A percentile compares a stretch with the other conserved stretches of the same genome.
Evolutionary conservation across 148 eudicot species (phyloP).

Genomic region (Rhododendron williamsianum): DNA sequence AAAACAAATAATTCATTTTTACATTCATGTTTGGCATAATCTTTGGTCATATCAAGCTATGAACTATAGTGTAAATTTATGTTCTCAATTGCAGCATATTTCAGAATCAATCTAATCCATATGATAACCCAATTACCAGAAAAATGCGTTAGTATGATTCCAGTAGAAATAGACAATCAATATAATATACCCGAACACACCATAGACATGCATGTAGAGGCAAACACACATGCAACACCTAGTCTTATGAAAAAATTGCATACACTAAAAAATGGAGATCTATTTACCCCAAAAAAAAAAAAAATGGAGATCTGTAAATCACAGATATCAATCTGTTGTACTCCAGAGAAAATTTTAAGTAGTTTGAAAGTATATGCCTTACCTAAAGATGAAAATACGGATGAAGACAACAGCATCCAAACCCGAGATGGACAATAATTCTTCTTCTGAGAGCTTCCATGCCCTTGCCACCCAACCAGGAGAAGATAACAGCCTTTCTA

Average conservation of each 20-base stretch:
- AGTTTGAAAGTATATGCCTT: not conserved
- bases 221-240: not conserved
- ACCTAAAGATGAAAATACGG: slow-evolving; percentile 70
- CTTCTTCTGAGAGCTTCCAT: slow-evolving; percentile 73
- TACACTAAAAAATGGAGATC: not conserved
- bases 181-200: not conserved
- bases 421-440: slow-evolving; percentile 55
- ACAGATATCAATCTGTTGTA: not conserved
- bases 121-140: not conserved
- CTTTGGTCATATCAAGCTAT: not conserved
- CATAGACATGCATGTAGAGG: not conserved
- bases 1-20: not conserved
- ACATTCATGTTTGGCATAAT: not conserved
- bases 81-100: not conserved
- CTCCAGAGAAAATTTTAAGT: not conserved
- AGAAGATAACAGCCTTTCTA: slow-evolving; percentile 57
- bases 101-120: not conserved
- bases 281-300: too few relatives aligned
- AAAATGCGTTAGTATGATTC: not conserved
- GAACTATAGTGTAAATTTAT: not conserved
- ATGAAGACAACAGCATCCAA: slow-evolving; percentile 77
- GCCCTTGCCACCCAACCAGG: slow-evolving; percentile 68
- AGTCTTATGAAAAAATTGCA: not conserved
- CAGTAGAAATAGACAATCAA: not conserved
- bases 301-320: not conserved